phyloP scores from a whole-genome alignment of 2,329 filamentous ascomycete species.

The Cladophialophora chaetospira region DNA sequence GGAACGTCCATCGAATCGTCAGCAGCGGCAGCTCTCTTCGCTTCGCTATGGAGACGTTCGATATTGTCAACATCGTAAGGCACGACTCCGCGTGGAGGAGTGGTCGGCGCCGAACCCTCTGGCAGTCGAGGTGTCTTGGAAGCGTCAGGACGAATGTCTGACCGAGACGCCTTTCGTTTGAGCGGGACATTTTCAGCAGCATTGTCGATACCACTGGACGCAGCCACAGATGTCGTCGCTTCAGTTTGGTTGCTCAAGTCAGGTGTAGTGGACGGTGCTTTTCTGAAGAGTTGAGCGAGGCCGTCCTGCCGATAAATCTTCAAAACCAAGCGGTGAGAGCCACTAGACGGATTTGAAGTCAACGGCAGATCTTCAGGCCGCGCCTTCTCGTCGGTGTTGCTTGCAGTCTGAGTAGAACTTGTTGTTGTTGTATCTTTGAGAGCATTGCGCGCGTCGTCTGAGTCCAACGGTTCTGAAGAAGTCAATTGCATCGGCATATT shows the following conservation, averaged over 20 bases:
- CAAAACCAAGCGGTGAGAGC: slow-evolving; percentile 12
- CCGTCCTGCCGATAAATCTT: slow-evolving; percentile 16
- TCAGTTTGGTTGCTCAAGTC: no score
- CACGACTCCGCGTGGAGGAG: background rate
- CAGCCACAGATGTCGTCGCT: background rate
- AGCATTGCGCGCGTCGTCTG: no score
- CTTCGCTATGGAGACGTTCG: background rate
- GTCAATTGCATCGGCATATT: no score
- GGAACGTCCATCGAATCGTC: background rate
- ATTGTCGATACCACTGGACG: background rate
- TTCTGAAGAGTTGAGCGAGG: slow-evolving; percentile 2
- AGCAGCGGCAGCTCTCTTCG: background rate
- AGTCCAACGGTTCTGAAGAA: no score
- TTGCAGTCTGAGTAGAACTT: no score
- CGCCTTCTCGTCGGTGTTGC: background rate
- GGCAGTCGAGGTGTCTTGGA: slow-evolving; percentile 4
- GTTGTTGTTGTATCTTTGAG: no score
- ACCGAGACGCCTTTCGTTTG: slow-evolving; percentile 19
- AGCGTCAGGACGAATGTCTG: slow-evolving; percentile 5
- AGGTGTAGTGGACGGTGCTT: background rate
- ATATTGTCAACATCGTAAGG: background rate
- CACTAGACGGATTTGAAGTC: background rate
- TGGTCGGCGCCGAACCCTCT: background rate
- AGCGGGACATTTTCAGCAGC: background rate
- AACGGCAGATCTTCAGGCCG: background rate